These are phyloP conservation scores for Fusarium sp. DNA, from an alignment of 2,329 filamentous ascomycete genomes.

Conservation along the genomic window DNA sequence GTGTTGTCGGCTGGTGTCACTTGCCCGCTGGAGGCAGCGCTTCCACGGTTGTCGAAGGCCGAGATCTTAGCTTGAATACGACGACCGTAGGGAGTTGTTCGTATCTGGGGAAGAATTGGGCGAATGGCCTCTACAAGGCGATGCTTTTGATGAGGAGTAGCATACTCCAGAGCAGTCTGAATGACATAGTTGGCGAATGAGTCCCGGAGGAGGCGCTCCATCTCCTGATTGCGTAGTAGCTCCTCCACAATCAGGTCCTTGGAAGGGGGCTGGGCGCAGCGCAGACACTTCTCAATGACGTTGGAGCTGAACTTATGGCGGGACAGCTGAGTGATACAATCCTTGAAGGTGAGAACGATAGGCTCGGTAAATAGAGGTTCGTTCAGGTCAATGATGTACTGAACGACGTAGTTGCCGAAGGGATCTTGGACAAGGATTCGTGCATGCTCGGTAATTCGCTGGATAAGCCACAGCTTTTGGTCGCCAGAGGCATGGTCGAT, in stretches of 20 bases:
- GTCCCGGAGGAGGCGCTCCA: constrained; percentile 90
- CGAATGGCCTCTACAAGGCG: constrained; percentile 86
- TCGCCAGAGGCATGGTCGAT: constrained; percentile 94
- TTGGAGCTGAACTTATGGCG: constrained; percentile 99
- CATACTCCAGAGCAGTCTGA: constrained; percentile 92
- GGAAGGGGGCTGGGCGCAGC: constrained; percentile 79
- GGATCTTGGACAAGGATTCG: constrained; percentile 92
- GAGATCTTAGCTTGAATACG: constrained; percentile 92
- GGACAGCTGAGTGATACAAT: constrained; percentile 77
- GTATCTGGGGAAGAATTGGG: constrained; percentile 84
- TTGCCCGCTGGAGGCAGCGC: constrained; percentile 60
- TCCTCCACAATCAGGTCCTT: constrained; percentile 88
- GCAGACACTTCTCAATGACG: constrained; percentile 95
- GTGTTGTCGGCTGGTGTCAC: constrained; percentile 64
- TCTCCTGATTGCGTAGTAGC: constrained; percentile 77
- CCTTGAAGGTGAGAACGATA: constrained; percentile 82
- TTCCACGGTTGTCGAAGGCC: constrained; percentile 64
- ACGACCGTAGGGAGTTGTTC: constrained; percentile 92
- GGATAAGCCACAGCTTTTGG: constrained; percentile 89
- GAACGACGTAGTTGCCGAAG: constrained; percentile 98
- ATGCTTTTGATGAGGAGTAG: constrained; percentile 77
- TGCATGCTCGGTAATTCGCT: constrained; percentile 89
- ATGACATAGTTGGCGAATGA: constrained; percentile 98
- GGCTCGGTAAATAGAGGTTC: constrained; percentile 90
- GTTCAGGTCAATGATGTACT: constrained; percentile 97